A percentile compares a stretch with the other conserved stretches of the same genome.
Conservation (phyloP, 2,329 filamentous ascomycete genomes). For the Chaetoscypha palmicola region DNA sequence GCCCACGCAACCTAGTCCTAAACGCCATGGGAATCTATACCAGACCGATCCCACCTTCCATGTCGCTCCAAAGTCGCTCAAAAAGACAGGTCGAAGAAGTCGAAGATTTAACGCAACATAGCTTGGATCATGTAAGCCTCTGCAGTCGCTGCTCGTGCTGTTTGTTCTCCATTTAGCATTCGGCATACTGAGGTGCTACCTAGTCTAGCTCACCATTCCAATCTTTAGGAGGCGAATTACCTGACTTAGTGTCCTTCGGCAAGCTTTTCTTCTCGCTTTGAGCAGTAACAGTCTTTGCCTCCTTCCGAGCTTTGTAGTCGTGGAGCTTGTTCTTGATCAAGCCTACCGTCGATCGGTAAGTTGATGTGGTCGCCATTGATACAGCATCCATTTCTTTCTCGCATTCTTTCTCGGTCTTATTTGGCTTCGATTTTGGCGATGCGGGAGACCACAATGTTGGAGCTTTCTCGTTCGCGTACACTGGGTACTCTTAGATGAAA, state of each 20-base stretch:
- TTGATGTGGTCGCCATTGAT: conserved; percentile 24
- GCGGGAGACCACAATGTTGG: conserved; percentile 21
- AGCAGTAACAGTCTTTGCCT: conserved; percentile 2
- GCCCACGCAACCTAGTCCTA: no score
- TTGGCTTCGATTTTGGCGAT: conserved; percentile 20
- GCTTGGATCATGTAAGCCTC: conserved; percentile 24
- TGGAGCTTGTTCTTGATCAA: conserved; percentile 22
- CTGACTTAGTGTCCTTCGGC: conserved; percentile 11
- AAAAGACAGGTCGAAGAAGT: conserved; percentile 3
- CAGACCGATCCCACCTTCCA: conserved; percentile 8
- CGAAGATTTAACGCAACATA: conserved; percentile 9
- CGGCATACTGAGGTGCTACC: no score
- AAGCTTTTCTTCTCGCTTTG: conserved; percentile 8
- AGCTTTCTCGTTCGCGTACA: conserved; percentile 19
- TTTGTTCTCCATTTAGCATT: no score
- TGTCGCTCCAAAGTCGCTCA: neutral
- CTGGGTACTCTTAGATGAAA: conserved; percentile 1
- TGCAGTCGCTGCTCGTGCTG: conserved; percentile 20
- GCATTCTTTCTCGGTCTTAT: conserved; percentile 5
- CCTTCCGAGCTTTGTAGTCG: conserved; percentile 12
- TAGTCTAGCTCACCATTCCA: conserved; percentile 12
- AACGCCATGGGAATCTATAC: conserved; percentile 6
- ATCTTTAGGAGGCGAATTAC: conserved; percentile 14
- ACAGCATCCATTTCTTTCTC: conserved; percentile 12
- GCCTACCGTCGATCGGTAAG: conserved; percentile 22